Base-by-base conservation (phyloP, 495 filamentous ascomycete species). In the Aspergillus coremiiformis region DNA sequence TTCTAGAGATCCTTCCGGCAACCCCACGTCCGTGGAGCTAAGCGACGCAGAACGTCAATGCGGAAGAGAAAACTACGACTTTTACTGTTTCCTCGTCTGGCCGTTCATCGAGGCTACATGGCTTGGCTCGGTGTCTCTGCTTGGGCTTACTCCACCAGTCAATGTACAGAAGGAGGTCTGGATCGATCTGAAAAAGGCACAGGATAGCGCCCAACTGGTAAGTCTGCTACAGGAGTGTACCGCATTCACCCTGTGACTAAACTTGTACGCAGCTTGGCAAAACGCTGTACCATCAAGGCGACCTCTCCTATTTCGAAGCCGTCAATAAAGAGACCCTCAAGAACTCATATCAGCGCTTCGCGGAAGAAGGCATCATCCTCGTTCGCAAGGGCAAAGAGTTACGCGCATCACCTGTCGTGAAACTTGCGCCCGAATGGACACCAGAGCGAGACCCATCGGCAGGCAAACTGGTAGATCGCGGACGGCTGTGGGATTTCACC, bases 31-130 rank as follows among this genome's bases (percentile, higher is more conserved):
- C 37, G 70, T 95, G 10, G 87, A 86, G 14, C 73, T 97, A n/a
- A 82, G 84, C 7, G 81, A 85, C 14, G 63, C 75, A 1, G 92
- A 98, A 66, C 78, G 91, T 19, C 71, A 75, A 2, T 81, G 77
- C 30, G 93, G 92, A 2, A 74, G 92, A 20, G 92, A 97, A 63
- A 96, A 96, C 60, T 97, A 84, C 63, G 93, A 97, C 60, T 98
- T 97, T 67, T 96, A 98, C 69, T 96, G 90, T 67, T 97, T 96
- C 76, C 68, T 97, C 19, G 89, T 97, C 55, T 97, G 93, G 93
- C 93, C 93, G 0, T 97, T 97, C 59, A 90, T 96, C 50, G 93
- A 98, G 63, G 85, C 89, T 0, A 82, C 75, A 42, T 98, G 93
- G 93, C 81, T 97, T 12, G 90, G 88, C 6, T 84, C 89, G 0